phyloP scores from a whole-genome alignment of 2,329 filamentous ascomycete species.

The Ceratocystis ficicola region DNA sequence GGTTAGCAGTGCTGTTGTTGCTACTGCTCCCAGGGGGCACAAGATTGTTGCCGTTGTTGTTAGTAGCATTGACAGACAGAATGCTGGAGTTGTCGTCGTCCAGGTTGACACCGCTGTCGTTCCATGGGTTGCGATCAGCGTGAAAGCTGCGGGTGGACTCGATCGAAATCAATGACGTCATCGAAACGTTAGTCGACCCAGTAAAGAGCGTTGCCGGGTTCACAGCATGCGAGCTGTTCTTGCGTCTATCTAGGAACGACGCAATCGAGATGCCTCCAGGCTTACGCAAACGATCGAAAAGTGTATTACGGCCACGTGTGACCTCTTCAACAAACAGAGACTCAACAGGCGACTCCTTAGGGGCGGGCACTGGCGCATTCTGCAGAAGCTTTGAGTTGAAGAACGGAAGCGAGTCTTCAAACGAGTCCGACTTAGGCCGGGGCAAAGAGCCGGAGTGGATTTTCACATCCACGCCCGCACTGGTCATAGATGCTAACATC shows the following conservation, averaged over 20 bases:
- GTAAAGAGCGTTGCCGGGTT: conserved; percentile 72
- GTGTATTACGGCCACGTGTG: conserved; percentile 63
- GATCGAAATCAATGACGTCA: conserved; percentile 89
- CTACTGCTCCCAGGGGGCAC: conserved; percentile 20
- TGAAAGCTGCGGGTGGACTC: conserved; percentile 85
- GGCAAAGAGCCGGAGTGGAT: conserved; percentile 90
- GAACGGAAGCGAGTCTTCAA: conserved; percentile 91
- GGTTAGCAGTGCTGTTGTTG: conserved; percentile 42
- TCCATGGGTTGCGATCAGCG: conserved; percentile 94
- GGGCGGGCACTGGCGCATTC: conserved; percentile 68
- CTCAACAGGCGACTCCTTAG: conserved; percentile 80
- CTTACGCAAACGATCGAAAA: conserved; percentile 89
- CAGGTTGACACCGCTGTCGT: conserved; percentile 91
- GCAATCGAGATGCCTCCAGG: conserved; percentile 91
- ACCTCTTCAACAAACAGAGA: conserved; percentile 72
- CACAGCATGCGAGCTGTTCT: conserved; percentile 80
- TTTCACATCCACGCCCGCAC: conserved; percentile 74
- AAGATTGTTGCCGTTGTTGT: not conserved
- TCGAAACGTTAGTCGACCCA: conserved; percentile 79
- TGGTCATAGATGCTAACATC: conserved; percentile 71
- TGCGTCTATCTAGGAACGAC: conserved; percentile 89
- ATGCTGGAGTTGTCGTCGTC: conserved; percentile 49
- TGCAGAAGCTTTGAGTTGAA: conserved; percentile 96
- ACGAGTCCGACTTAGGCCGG: conserved; percentile 96
- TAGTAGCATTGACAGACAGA: conserved; percentile 16